phyloP scores from a whole-genome alignment of 352 stramenopile genomes.

The Thraustochytrium sp. region DNA sequence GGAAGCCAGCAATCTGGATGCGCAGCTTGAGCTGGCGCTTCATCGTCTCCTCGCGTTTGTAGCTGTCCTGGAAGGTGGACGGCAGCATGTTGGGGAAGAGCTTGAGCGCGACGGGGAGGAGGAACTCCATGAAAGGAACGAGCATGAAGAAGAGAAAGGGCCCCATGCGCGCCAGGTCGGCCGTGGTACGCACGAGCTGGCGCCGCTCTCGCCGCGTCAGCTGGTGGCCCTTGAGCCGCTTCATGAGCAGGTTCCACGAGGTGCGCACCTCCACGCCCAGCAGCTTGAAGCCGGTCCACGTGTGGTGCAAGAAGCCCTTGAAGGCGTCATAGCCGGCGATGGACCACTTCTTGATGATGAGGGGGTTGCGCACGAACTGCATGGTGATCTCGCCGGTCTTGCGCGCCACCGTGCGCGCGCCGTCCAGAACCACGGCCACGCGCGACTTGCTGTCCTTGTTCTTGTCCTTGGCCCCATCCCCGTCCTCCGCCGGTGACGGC shows the following conservation, averaged over 20 bases:
- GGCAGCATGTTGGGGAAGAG: slow-evolving; percentile 99
- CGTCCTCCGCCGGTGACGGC: neutral
- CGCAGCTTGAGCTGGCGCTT: slow-evolving; percentile 92
- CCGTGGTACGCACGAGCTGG: slow-evolving; percentile 90
- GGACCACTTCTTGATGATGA: slow-evolving; percentile 21
- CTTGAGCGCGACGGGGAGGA: slow-evolving; percentile 92
- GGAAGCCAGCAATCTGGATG: slow-evolving; percentile 89
- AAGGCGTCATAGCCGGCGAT: slow-evolving; percentile 37
- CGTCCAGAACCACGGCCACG: neutral
- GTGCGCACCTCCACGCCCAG: slow-evolving; percentile 90
- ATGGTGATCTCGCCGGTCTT: slow-evolving; percentile 13
- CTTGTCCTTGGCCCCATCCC: neutral
- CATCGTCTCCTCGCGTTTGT: slow-evolving; percentile 91
- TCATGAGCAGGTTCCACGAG: slow-evolving; percentile 79
- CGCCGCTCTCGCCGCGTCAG: slow-evolving; percentile 91
- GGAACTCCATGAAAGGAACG: slow-evolving; percentile 96
- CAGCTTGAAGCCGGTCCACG: slow-evolving; percentile 92
- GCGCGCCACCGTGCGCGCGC: neutral
- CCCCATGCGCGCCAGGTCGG: slow-evolving; percentile 92
- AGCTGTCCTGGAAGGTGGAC: slow-evolving; percentile 91
- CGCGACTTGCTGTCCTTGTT: neutral
- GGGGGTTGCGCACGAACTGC: slow-evolving; percentile 6
- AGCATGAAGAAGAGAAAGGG: slow-evolving; percentile 95
- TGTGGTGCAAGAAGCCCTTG: slow-evolving; percentile 88
- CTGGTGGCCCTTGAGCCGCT: slow-evolving; percentile 80